Percentiles rank a stretch among this genome's conserved stretches.
Conservation (phyloP, 768 basidiomycete genomes). For the Gymnopilus dilepis region DNA sequence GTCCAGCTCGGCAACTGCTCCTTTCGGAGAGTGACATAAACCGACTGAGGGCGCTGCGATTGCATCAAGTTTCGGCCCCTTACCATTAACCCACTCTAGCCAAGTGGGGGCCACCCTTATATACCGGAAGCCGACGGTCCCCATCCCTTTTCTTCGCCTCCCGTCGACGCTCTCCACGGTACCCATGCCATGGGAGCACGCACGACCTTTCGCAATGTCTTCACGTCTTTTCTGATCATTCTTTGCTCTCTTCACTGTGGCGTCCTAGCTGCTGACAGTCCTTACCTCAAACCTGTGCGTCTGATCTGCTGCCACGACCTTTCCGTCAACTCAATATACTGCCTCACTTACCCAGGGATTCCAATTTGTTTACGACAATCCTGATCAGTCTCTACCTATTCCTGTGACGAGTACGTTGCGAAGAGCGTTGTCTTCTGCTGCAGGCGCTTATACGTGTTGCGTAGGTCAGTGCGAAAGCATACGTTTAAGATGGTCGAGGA, state of each 20-base stretch:
- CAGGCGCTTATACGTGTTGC: background rate
- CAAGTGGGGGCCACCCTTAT: conserved; percentile 2
- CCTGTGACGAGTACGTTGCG: conserved; percentile 37
- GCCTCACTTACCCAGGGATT: conserved; percentile 35
- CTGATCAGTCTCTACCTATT: conserved; percentile 31
- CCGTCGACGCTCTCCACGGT: conserved; percentile 12
- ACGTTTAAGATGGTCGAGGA: conserved; percentile 41
- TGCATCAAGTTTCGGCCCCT: conserved; percentile 16
- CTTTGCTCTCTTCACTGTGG: conserved; percentile 22
- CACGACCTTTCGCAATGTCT: conserved; percentile 12
- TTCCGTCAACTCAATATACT: background rate
- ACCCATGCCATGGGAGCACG: conserved; percentile 20
- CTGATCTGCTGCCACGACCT: background rate
- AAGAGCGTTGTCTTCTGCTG: background rate
- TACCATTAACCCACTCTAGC: background rate
- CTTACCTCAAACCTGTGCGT: conserved; percentile 33
- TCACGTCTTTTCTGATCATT: conserved; percentile 11
- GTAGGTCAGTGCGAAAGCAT: conserved; percentile 45
- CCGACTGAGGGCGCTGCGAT: conserved; percentile 9
- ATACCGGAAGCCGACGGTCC: background rate
- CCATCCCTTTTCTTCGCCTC: conserved; percentile 11
- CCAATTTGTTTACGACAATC: conserved; percentile 40
- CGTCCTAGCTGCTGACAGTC: conserved; percentile 27
- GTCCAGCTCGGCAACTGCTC: background rate
- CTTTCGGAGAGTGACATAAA: conserved; percentile 10